These are phyloP conservation scores for Penicillium sp. DNA, from an alignment of 2,329 filamentous ascomycete species.

Conservation along the genomic window DNA sequence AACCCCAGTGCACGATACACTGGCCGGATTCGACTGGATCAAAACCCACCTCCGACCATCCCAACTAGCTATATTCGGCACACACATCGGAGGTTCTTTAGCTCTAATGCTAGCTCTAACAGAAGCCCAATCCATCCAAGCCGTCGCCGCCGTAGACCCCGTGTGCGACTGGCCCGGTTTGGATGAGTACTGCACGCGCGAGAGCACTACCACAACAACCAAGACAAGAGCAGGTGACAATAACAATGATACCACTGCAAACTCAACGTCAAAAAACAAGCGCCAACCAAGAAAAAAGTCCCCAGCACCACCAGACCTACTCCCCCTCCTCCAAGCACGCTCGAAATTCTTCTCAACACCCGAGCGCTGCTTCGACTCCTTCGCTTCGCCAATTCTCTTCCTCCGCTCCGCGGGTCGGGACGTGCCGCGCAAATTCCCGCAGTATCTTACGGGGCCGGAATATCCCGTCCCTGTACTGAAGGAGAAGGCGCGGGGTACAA, in stretches of 20 bases:
- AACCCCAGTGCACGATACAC: constrained; percentile 41
- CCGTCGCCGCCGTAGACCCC: constrained; percentile 37
- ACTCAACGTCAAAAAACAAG: neutral
- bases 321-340: constrained; percentile 39
- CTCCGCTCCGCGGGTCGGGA: constrained; percentile 44
- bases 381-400: constrained; percentile 46
- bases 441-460: constrained; percentile 35
- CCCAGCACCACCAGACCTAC: constrained; percentile 32
- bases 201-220: neutral
- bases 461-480: constrained; percentile 37
- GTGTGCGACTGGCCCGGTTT: constrained; percentile 43
- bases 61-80: constrained; percentile 35
- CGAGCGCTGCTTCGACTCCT: constrained; percentile 45
- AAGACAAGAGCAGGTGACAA: neutral
- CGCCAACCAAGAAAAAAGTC: constrained; percentile 11
- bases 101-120: constrained; percentile 47
- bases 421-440: constrained; percentile 36
- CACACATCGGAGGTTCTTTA: constrained; percentile 43
- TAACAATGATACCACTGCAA: neutral
- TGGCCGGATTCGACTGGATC: constrained; percentile 43
- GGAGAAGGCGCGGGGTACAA: constrained; percentile 2
- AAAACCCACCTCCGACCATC: constrained; percentile 31
- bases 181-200: constrained; percentile 40
- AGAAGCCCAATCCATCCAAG: constrained; percentile 35
- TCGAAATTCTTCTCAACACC: constrained; percentile 38